phyloP scores from a whole-genome alignment of 768 basidiomycete species.

The Boletus eberwhitei region DNA sequence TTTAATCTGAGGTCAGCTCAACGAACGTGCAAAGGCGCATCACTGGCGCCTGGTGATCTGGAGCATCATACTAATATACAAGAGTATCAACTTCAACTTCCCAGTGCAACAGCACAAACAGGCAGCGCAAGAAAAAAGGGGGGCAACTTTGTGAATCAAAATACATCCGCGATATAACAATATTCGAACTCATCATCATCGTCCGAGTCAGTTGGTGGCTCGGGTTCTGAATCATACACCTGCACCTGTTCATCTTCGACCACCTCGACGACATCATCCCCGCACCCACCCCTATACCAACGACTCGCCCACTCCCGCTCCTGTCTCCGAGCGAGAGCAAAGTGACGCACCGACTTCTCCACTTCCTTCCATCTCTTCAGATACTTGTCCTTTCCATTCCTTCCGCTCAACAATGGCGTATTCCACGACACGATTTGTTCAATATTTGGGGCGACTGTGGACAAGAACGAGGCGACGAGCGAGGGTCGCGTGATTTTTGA shows the following conservation, averaged over 20 bases:
- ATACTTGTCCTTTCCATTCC: conserved; percentile 26
- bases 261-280: background rate
- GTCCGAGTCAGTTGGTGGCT: conserved; percentile 18
- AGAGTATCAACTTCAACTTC: background rate
- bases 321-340: conserved; percentile 18
- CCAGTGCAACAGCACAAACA: background rate
- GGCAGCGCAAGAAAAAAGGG: too few relatives aligned
- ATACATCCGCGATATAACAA: conserved; percentile 15
- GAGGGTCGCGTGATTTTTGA: conserved; percentile 25
- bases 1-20: background rate
- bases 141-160: background rate
- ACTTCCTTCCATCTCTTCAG: conserved; percentile 24
- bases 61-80: background rate
- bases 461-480: conserved; percentile 28
- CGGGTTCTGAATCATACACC: conserved; percentile 25
- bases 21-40: background rate
- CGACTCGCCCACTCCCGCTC: conserved; percentile 19
- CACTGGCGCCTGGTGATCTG: background rate
- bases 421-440: conserved; percentile 31
- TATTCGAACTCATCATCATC: conserved; percentile 28
- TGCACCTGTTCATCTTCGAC: conserved; percentile 8
- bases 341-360: conserved; percentile 19
- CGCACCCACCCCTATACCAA: background rate
- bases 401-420: conserved; percentile 26
- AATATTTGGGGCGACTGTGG: conserved; percentile 29